phyloP scores from a whole-genome alignment of 306 rosid species.

The Lathyrus tuberosus region DNA sequence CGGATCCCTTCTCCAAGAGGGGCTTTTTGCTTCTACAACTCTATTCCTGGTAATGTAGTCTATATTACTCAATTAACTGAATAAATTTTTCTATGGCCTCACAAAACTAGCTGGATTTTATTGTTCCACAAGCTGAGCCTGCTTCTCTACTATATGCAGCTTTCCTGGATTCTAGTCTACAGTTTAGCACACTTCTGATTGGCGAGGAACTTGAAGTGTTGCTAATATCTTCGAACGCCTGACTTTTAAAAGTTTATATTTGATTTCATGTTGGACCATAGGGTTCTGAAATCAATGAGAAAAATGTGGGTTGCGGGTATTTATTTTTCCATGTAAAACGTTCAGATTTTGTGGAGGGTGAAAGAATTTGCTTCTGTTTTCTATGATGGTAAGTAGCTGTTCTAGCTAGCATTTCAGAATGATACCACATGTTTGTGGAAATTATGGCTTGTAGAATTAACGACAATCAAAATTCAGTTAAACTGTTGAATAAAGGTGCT shows the following conservation, averaged over 20 bases:
- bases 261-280: conserved; percentile 6
- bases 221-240: conserved; percentile 33
- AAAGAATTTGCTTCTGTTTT: conserved; percentile 44
- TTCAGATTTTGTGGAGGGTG: conserved; percentile 50
- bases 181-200: conserved; percentile 94
- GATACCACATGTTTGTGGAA: conserved; percentile 36
- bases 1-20: conserved; percentile 98
- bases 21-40: conserved; percentile 90
- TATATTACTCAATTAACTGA: not conserved
- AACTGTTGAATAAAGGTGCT: conserved; percentile 47
- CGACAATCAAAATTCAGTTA: conserved; percentile 46
- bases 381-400: conserved; percentile 50
- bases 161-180: conserved; percentile 88
- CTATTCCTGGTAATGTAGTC: conserved; percentile 79
- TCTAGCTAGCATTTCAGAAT: conserved; percentile 35
- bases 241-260: conserved; percentile 20
- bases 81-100: conserved; percentile 14
- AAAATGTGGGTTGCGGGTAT: conserved; percentile 30
- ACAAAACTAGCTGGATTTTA: not conserved
- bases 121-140: conserved; percentile 20
- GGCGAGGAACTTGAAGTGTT: conserved; percentile 41
- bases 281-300: conserved; percentile 27
- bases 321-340: conserved; percentile 46
- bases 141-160: conserved; percentile 55
- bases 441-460: conserved; percentile 39